These are phyloP conservation scores for Metschnikowia similis DNA, from an alignment of 805 yeast species.

Conservation along the genomic window DNA sequence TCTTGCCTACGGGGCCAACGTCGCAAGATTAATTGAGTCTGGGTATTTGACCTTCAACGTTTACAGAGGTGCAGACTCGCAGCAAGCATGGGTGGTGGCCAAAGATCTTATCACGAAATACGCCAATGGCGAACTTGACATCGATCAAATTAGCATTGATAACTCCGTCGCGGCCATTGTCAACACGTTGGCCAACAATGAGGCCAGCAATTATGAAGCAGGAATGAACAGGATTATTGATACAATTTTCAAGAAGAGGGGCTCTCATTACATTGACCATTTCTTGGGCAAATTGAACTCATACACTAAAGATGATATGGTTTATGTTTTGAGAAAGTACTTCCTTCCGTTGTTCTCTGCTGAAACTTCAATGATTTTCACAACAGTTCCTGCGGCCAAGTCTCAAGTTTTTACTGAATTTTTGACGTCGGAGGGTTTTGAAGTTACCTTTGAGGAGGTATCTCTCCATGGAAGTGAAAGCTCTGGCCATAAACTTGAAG, in stretches of 20 bases:
- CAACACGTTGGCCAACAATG: slow-evolving; percentile 62
- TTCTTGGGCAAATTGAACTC: slow-evolving; percentile 51
- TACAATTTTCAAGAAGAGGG: slow-evolving; percentile 62
- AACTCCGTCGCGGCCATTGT: slow-evolving; percentile 78
- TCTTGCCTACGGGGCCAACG: slow-evolving; percentile 78
- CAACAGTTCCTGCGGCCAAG: slow-evolving; percentile 71
- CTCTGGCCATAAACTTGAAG: slow-evolving; percentile 6
- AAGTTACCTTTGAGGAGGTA: slow-evolving; percentile 54
- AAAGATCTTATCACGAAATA: slow-evolving; percentile 58
- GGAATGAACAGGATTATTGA: slow-evolving; percentile 66
- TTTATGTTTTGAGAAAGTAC: slow-evolving; percentile 50
- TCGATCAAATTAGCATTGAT: slow-evolving; percentile 59
- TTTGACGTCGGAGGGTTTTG: slow-evolving; percentile 55
- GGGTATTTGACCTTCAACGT: slow-evolving; percentile 65
- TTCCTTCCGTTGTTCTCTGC: slow-evolving; percentile 62
- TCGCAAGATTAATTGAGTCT: slow-evolving; percentile 55
- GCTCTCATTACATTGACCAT: slow-evolving; percentile 54
- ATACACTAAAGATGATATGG: slow-evolving; percentile 52
- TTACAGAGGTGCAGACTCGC: slow-evolving; percentile 81
- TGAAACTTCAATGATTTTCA: slow-evolving; percentile 54
- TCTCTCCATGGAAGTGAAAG: slow-evolving; percentile 14
- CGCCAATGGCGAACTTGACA: slow-evolving; percentile 47
- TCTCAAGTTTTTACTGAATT: slow-evolving; percentile 42
- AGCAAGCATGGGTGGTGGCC: slow-evolving; percentile 60
- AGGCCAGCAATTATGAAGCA: slow-evolving; percentile 61